A percentile compares a stretch with the other conserved stretches of the same genome.
Evolutionary conservation across 805 yeast genomes (phyloP).

Genomic region (Vanderwaltozyma tropicalis): DNA sequence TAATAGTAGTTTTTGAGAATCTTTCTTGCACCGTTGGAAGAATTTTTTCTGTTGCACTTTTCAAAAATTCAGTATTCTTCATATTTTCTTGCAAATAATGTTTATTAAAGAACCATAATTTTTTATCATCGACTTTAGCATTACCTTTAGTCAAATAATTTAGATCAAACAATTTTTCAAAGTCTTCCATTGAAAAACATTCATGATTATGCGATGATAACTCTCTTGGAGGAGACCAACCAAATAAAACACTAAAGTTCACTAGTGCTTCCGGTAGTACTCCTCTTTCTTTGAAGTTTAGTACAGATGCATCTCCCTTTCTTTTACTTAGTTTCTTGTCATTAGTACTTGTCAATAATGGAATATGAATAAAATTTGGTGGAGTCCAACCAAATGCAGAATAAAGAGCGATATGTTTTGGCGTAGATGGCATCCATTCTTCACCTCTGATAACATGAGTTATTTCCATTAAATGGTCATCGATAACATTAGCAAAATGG

Average conservation of each 20-base stretch:
- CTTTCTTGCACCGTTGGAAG: slow-evolving; percentile 10
- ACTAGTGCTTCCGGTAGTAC: slow-evolving; percentile 77
- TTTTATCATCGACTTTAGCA: slow-evolving; percentile 77
- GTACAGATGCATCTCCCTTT: slow-evolving; percentile 68
- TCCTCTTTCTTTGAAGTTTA: slow-evolving; percentile 47
- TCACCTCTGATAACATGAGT: slow-evolving; percentile 96
- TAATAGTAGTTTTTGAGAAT: slow-evolving; percentile 6
- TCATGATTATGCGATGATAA: slow-evolving; percentile 43
- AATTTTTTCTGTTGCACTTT: slow-evolving; percentile 30
- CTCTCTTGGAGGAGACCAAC: slow-evolving; percentile 80
- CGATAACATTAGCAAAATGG: slow-evolving; percentile 92
- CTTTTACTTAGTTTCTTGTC: slow-evolving; percentile 82
- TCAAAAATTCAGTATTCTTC: slow-evolving; percentile 27
- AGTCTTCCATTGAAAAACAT: slow-evolving; percentile 39
- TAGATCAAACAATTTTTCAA: slow-evolving; percentile 48
- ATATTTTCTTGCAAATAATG: slow-evolving; percentile 44
- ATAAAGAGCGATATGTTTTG: slow-evolving; percentile 84
- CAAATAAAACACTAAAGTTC: slow-evolving; percentile 81
- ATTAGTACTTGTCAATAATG: slow-evolving; percentile 60
- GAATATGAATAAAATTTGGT: slow-evolving; percentile 83
- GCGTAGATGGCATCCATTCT: slow-evolving; percentile 95
- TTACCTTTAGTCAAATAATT: slow-evolving; percentile 83
- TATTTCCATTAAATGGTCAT: slow-evolving; percentile 85
- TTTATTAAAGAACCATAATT: slow-evolving; percentile 70
- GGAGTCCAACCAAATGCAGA: slow-evolving; percentile 75